Conservation (phyloP, 495 filamentous ascomycete genomes). For the Parathielavia hyrcaniae region DNA sequence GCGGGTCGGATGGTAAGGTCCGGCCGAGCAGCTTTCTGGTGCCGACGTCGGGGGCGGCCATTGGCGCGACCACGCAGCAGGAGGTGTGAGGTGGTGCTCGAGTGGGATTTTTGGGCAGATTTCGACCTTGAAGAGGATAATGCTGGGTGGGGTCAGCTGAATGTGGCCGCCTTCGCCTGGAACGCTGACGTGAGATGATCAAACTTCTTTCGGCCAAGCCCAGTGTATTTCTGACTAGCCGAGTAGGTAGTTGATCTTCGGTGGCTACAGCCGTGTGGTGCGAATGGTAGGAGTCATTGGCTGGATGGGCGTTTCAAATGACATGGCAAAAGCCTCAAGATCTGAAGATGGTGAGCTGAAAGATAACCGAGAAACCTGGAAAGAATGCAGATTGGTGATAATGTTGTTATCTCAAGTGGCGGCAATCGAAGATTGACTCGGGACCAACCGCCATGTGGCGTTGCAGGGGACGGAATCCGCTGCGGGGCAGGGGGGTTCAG, state of each 20-base stretch:
- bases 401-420: too few species aligned
- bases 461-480: slow-evolving; percentile 2
- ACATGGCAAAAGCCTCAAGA: too few species aligned
- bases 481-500: neutral
- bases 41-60: slow-evolving; percentile 2
- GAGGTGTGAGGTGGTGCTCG: neutral
- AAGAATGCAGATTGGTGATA: too few species aligned
- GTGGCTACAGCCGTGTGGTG: too few species aligned
- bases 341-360: too few species aligned
- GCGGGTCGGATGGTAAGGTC: slow-evolving; percentile 4
- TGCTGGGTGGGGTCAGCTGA: too few species aligned
- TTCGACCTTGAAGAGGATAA: too few species aligned
- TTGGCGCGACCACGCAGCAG: slow-evolving; percentile 2
- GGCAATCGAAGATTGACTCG: neutral
- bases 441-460: slow-evolving; percentile 1
- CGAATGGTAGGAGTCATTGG: neutral
- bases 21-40: slow-evolving; percentile 5
- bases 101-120: neutral
- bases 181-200: neutral
- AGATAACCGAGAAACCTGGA: too few species aligned
- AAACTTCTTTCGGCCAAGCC: neutral
- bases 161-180: too few species aligned
- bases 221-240: too few species aligned
- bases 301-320: too few species aligned
- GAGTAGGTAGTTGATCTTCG: too few species aligned